A percentile compares a stretch with the other conserved stretches of the same genome.
Evolutionary conservation across 139 green algal species (phyloP).

Genomic region (Coccomyxa sp.): DNA sequence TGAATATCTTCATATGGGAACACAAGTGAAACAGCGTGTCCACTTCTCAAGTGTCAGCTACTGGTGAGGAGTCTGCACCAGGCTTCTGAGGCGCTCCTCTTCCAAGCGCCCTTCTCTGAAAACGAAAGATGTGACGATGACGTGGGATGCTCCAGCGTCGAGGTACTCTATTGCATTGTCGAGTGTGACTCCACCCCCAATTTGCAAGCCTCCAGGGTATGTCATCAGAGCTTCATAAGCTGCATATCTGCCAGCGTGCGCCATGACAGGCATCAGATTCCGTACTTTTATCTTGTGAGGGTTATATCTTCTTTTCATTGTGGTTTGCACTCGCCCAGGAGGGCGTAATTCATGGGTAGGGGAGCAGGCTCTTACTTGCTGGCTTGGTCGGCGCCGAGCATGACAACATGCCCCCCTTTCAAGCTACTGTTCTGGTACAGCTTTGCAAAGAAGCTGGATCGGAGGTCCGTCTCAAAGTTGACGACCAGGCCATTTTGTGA

Average conservation of each 20-base stretch:
- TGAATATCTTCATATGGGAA: not conserved
- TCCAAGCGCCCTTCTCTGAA: slow-evolving; percentile 88
- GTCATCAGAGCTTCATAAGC: slow-evolving; percentile 72
- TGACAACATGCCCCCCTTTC: slow-evolving; percentile 94
- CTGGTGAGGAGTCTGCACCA: slow-evolving; percentile 49
- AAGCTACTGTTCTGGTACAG: slow-evolving; percentile 83
- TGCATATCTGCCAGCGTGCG: slow-evolving; percentile 34
- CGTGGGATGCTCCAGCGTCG: slow-evolving; percentile 87
- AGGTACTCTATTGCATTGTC: slow-evolving; percentile 83
- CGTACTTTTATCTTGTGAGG: no score
- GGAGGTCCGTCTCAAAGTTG: slow-evolving; percentile 93
- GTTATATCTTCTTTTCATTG: no score
- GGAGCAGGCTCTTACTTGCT: slow-evolving; percentile 32
- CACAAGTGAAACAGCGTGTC: not conserved
- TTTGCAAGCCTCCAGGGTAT: slow-evolving; percentile 86
- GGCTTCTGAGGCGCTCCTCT: slow-evolving; percentile 59
- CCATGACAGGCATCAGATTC: not conserved
- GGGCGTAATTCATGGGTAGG: no score
- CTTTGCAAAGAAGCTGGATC: slow-evolving; percentile 74
- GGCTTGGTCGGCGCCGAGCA: slow-evolving; percentile 82
- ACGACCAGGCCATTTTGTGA: slow-evolving; percentile 56
- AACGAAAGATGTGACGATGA: slow-evolving; percentile 96
- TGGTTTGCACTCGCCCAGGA: no score
- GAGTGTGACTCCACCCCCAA: slow-evolving; percentile 88
- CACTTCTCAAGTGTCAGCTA: not conserved